Evolutionary conservation across 495 filamentous ascomycete species (phyloP).

Genomic region (Trichoderma reesei): DNA sequence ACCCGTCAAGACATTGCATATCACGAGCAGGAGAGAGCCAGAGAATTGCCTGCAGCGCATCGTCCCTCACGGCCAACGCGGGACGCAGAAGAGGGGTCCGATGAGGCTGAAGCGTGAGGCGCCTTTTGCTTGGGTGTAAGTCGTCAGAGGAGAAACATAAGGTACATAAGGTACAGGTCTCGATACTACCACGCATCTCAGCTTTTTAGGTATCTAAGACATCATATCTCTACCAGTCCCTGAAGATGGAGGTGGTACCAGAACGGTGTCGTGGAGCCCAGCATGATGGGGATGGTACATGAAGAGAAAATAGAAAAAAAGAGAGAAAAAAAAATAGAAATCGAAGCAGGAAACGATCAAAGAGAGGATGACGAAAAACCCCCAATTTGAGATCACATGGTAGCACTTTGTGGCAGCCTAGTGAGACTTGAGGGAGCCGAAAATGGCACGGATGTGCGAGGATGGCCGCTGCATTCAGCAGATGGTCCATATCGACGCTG

Average conservation of each 20-base stretch:
- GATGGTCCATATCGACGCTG: background rate
- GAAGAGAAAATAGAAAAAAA: too few species aligned
- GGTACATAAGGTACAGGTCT: too few species aligned
- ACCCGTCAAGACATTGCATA: too few species aligned
- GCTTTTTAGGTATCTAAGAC: background rate
- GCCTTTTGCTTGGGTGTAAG: background rate
- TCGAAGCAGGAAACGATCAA: background rate
- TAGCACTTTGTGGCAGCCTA: background rate
- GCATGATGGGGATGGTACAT: too few species aligned
- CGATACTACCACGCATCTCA: background rate
- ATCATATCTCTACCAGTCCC: background rate
- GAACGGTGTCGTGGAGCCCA: too few species aligned
- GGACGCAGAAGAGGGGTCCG: background rate
- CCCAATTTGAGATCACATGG: background rate
- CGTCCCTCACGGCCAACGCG: background rate
- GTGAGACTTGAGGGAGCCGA: background rate
- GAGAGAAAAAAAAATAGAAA: background rate
- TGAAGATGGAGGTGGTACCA: background rate
- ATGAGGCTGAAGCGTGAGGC: background rate
- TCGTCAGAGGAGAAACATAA: background rate
- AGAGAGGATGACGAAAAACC: background rate
- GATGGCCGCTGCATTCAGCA: background rate
- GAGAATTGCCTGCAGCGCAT: too few species aligned
- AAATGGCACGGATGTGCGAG: constrained; percentile 1
- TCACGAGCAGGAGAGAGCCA: too few species aligned